Evolutionary conservation across 2,329 filamentous ascomycete species (phyloP).

Genomic region (Ophiocordyceps camponoti-rufipedis): DNA sequence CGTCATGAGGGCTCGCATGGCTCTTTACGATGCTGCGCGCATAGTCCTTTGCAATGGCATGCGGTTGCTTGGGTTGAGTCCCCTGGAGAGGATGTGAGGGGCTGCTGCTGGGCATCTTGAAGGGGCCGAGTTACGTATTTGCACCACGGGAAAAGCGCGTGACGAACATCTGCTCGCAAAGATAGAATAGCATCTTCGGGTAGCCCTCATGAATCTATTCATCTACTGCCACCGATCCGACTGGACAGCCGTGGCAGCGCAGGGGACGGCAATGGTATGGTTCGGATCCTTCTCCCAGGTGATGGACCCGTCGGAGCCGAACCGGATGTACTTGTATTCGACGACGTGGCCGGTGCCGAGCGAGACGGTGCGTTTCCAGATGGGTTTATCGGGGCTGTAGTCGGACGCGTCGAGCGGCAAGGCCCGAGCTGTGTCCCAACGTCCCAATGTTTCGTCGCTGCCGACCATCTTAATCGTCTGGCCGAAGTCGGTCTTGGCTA

Average conservation of each 20-base stretch:
- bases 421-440: slow-evolving; percentile 38
- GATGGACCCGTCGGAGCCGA: slow-evolving; percentile 32
- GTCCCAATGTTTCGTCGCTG: slow-evolving; percentile 37
- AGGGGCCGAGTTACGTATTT: not conserved
- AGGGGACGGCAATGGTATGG: slow-evolving; percentile 17
- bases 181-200: not conserved
- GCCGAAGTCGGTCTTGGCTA: slow-evolving; percentile 37
- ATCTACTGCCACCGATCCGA: slow-evolving; percentile 13
- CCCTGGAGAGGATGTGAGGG: slow-evolving; percentile 37
- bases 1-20: slow-evolving; percentile 31
- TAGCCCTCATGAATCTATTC: not conserved
- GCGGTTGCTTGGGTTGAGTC: slow-evolving; percentile 59
- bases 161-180: no score
- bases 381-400: slow-evolving; percentile 39
- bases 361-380: slow-evolving; percentile 41
- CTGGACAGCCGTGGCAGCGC: slow-evolving; percentile 9
- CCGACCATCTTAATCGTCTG: slow-evolving; percentile 50
- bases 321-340: slow-evolving; percentile 52
- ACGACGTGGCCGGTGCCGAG: slow-evolving; percentile 37
- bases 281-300: slow-evolving; percentile 48
- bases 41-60: slow-evolving; percentile 70
- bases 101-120: not conserved
- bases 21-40: slow-evolving; percentile 55
- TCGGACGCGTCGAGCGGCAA: slow-evolving; percentile 35
- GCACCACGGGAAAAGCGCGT: no score